These are phyloP conservation scores for Moniliella sp. DNA, from an alignment of 1,284 basidiomycete genomes.

Conservation along the genomic window DNA sequence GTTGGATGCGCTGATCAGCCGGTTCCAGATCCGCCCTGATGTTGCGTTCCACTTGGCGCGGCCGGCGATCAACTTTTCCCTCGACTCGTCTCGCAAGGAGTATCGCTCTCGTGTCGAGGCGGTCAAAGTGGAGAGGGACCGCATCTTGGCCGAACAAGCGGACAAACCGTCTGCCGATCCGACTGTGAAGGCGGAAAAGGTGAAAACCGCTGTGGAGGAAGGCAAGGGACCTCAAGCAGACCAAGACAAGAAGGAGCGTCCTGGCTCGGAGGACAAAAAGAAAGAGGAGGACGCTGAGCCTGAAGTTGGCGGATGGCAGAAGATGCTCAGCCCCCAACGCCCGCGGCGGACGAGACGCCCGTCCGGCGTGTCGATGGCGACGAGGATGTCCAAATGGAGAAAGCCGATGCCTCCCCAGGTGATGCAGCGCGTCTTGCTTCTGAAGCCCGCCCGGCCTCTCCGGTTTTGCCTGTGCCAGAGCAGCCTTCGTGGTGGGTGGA, in stretches of 20 bases:
- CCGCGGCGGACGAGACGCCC: constrained; percentile 7
- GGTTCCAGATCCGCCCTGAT: constrained; percentile 24
- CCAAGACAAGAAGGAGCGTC: neutral
- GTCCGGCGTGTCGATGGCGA: constrained; percentile 5
- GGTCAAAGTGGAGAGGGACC: no score
- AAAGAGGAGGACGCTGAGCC: neutral
- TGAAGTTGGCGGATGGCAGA: neutral
- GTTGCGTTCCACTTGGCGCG: constrained; percentile 26
- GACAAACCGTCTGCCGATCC: no score
- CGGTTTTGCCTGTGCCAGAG: no score
- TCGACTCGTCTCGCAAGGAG: no score
- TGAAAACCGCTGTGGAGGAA: no score
- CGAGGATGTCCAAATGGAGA: constrained; percentile 5
- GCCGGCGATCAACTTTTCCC: constrained; percentile 8
- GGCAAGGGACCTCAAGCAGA: neutral
- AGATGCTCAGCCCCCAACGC: constrained; percentile 1
- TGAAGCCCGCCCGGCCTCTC: no score
- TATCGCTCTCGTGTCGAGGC: no score
- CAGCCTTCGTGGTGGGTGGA: no score
- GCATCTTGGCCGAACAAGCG: no score
- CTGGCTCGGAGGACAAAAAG: neutral
- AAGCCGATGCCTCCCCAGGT: neutral
- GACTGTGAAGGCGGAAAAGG: no score
- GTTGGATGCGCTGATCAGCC: constrained; percentile 9
- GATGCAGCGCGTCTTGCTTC: neutral